Evolutionary conservation across 2,329 filamentous ascomycete genomes (phyloP).

Genomic region (Aureobasidium sp.): DNA sequence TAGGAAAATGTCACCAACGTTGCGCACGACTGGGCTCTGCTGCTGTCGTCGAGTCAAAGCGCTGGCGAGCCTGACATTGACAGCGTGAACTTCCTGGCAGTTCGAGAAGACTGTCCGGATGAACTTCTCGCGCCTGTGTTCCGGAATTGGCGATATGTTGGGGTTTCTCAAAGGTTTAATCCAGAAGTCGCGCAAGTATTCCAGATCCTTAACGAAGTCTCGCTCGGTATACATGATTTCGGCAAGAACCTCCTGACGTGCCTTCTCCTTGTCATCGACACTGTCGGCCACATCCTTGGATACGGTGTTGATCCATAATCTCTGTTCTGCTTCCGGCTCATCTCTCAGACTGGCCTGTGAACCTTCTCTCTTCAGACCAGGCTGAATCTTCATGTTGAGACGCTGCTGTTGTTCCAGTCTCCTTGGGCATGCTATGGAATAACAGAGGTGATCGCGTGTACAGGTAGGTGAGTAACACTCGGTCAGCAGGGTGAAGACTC

Average conservation of each 20-base stretch:
- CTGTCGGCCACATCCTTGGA: slow-evolving; percentile 89
- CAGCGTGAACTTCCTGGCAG: slow-evolving; percentile 85
- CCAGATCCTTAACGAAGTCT: slow-evolving; percentile 97
- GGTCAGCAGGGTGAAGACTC: slow-evolving; percentile 90
- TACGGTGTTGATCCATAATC: slow-evolving; percentile 98
- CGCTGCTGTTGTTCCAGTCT: slow-evolving; percentile 91
- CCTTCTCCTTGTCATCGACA: slow-evolving; percentile 87
- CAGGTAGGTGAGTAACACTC: slow-evolving; percentile 98
- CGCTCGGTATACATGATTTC: slow-evolving; percentile 98
- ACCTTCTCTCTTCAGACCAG: slow-evolving; percentile 68
- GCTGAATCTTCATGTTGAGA: slow-evolving; percentile 86
- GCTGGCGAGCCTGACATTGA: slow-evolving; percentile 83
- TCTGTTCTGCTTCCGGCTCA: slow-evolving; percentile 88
- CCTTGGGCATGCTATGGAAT: slow-evolving; percentile 93
- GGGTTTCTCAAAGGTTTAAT: slow-evolving; percentile 81
- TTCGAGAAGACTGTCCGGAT: slow-evolving; percentile 95
- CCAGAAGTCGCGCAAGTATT: slow-evolving; percentile 98
- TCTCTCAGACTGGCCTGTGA: slow-evolving; percentile 70
- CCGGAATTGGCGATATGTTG: slow-evolving; percentile 75
- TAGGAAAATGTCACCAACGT: slow-evolving; percentile 88
- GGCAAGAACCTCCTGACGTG: slow-evolving; percentile 94
- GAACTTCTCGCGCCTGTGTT: slow-evolving; percentile 79
- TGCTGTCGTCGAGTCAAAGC: slow-evolving; percentile 86
- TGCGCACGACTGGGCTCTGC: slow-evolving; percentile 78
- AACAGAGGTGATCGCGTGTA: slow-evolving; percentile 89